These are phyloP conservation scores for Taiozyma sp. DNA, from an alignment of 1,139 yeast species.

Conservation along the genomic window DNA sequence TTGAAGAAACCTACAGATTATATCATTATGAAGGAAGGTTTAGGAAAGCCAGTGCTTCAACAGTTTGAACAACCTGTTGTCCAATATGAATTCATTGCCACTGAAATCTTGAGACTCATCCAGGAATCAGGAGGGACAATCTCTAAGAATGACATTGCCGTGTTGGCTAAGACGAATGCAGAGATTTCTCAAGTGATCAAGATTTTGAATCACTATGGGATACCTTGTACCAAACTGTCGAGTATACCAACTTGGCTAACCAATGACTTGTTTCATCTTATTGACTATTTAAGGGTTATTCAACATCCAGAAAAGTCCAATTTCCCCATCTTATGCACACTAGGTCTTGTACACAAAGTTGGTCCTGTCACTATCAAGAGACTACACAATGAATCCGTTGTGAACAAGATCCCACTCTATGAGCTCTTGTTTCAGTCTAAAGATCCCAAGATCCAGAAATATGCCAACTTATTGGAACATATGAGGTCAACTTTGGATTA, in stretches of 20 bases:
- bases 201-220: constrained; percentile 37
- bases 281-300: constrained; percentile 45
- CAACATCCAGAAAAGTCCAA: constrained; percentile 27
- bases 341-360: constrained; percentile 27
- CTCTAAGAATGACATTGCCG: constrained; percentile 47
- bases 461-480: constrained; percentile 14
- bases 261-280: constrained; percentile 42
- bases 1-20: constrained; percentile 14
- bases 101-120: constrained; percentile 42
- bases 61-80: constrained; percentile 33
- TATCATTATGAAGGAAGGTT: not conserved
- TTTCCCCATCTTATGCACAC: constrained; percentile 30
- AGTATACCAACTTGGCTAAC: constrained; percentile 51
- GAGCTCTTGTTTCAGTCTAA: constrained; percentile 10
- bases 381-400: constrained; percentile 13
- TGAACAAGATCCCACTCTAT: constrained; percentile 20
- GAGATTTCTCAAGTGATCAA: constrained; percentile 43
- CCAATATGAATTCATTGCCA: constrained; percentile 39
- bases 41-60: constrained; percentile 1
- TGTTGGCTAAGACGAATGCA: constrained; percentile 51
- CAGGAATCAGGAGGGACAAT: constrained; percentile 42
- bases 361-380: constrained; percentile 27
- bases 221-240: constrained; percentile 40
- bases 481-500: constrained; percentile 18
- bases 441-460: constrained; percentile 9